Conservation (phyloP, 495 filamentous ascomycete genomes). For the Friedmanniomyces endolithicus region DNA sequence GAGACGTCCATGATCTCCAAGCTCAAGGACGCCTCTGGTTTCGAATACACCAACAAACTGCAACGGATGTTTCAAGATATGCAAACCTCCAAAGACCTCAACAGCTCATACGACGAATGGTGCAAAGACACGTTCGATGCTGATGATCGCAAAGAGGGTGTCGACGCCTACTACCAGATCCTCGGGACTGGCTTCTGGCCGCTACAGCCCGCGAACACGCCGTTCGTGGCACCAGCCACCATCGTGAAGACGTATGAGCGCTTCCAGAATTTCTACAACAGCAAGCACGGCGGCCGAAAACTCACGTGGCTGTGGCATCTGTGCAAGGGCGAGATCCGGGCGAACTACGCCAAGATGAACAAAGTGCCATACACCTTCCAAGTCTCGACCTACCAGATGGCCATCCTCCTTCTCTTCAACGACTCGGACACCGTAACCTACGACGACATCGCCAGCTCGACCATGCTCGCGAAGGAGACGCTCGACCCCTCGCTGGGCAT, state of each 20-base stretch:
- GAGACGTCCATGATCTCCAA: conserved; percentile 99
- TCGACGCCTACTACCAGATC: conserved; percentile 76
- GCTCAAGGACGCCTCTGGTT: conserved; percentile 95
- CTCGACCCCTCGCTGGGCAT: conserved; percentile 76
- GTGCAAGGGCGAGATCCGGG: conserved; percentile 92
- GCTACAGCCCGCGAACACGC: conserved; percentile 66
- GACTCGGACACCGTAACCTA: conserved; percentile 75
- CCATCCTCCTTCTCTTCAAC: conserved; percentile 91
- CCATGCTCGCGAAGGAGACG: conserved; percentile 62
- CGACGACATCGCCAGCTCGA: conserved; percentile 71
- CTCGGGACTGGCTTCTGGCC: conserved; percentile 98
- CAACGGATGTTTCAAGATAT: conserved; percentile 99
- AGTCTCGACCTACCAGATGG: conserved; percentile 96
- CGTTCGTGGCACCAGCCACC: conserved; percentile 73
- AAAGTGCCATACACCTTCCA: conserved; percentile 95
- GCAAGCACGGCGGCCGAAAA: conserved; percentile 93
- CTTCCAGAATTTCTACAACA: conserved; percentile 82
- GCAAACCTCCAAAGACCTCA: conserved; percentile 95
- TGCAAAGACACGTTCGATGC: conserved; percentile 49
- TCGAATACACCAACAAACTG: conserved; percentile 97
- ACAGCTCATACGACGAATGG: conserved; percentile 68
- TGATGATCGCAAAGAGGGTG: conserved; percentile 44
- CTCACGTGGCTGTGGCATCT: conserved; percentile 97
- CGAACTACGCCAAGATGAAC: conserved; percentile 75
- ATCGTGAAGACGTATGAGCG: conserved; percentile 77